Conservation (phyloP, 495 filamentous ascomycete species). For the Aspergillus haitiensis region DNA sequence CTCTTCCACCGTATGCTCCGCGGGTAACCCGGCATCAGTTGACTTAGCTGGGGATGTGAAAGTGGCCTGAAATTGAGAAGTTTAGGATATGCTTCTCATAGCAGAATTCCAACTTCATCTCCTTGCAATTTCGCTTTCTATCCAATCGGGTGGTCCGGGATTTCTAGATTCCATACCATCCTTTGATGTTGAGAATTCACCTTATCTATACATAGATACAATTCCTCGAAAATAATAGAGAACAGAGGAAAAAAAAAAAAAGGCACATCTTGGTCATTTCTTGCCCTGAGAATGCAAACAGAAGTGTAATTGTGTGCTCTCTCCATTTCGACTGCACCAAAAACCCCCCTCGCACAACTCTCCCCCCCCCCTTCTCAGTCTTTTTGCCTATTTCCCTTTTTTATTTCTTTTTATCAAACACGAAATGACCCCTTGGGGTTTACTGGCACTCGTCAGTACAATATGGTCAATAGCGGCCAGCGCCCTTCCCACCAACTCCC, state of each 20-base stretch:
- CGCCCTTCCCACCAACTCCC: slow-evolving; percentile 9
- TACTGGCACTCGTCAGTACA: slow-evolving; percentile 24
- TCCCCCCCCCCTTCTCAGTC: background rate
- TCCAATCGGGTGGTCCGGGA: background rate
- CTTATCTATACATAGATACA: background rate
- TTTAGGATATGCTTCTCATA: background rate
- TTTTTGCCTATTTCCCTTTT: background rate
- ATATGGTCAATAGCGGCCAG: slow-evolving; percentile 26
- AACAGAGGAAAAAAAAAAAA: background rate
- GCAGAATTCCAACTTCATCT: background rate
- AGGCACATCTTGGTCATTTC: background rate
- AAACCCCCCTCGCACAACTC: no score
- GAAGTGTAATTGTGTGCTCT: slow-evolving; percentile 14
- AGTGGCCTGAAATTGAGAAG: background rate
- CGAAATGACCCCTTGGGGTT: slow-evolving; percentile 20
- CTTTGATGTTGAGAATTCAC: background rate
- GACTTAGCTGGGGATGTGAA: background rate
- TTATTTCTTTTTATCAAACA: background rate
- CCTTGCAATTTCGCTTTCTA: background rate
- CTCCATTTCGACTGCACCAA: background rate
- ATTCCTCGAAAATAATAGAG: background rate
- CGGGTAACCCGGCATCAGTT: background rate
- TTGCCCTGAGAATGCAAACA: slow-evolving; percentile 24
- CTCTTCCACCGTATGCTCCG: background rate
- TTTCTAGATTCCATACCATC: background rate